These are phyloP conservation scores for Hibiscus mutabilis DNA, from an alignment of 345 rosid species.

Conservation along the genomic window DNA sequence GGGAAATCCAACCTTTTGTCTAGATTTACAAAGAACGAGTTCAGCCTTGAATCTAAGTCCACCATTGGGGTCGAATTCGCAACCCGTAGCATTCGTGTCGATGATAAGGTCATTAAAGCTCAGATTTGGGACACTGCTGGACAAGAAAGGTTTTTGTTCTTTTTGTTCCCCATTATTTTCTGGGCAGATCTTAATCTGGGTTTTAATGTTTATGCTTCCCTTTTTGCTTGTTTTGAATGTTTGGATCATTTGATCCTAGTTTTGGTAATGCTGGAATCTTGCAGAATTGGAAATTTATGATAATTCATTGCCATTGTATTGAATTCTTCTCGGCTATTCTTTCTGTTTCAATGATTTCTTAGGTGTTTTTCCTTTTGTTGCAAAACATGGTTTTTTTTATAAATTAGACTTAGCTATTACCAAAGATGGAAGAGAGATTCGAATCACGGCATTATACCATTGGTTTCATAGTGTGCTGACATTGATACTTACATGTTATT, in stretches of 20 bases:
- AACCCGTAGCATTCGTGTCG: conserved; percentile 59
- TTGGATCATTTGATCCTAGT: neutral
- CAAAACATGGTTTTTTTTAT: neutral
- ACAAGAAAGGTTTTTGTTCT: conserved; percentile 52
- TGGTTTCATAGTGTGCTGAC: too few relatives aligned
- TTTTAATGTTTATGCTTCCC: neutral
- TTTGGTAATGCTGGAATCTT: too few relatives aligned
- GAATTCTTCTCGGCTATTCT: too few relatives aligned
- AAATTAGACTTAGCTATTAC: neutral
- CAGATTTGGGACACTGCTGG: conserved; percentile 97
- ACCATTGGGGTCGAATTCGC: conserved; percentile 89
- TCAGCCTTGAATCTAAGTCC: conserved; percentile 74
- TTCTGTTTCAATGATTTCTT: neutral
- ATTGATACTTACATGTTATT: too few relatives aligned
- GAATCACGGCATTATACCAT: too few relatives aligned
- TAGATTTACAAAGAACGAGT: conserved; percentile 70
- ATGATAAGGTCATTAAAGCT: conserved; percentile 75
- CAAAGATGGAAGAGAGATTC: neutral
- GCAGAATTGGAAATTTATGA: neutral
- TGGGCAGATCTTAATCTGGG: conserved; percentile 2
- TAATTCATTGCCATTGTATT: too few relatives aligned
- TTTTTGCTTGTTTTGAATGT: neutral
- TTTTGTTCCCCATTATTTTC: neutral
- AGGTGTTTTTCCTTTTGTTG: neutral
- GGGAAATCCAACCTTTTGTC: conserved; percentile 83